A percentile compares a stretch with the other conserved stretches of the same genome.
Conservation (phyloP, 371 early-diverging fungal species). For the Quaeritorhiza haematococci region DNA sequence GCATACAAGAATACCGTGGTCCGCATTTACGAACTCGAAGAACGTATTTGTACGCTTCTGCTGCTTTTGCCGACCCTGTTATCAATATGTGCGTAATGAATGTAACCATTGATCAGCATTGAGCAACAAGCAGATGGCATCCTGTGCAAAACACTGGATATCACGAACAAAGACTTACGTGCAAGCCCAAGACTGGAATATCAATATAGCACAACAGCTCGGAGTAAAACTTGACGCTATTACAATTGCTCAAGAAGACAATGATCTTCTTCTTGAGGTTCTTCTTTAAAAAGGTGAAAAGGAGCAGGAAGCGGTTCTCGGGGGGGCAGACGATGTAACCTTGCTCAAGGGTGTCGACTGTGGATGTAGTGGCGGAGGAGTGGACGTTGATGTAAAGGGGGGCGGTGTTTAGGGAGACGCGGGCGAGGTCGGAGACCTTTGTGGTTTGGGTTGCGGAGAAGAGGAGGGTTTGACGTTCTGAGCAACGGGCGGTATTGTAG, state of each 20-base stretch:
- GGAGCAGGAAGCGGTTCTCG: conserved; percentile 84
- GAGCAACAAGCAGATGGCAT: not conserved
- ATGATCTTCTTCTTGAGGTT: conserved; percentile 90
- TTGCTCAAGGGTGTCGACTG: conserved; percentile 92
- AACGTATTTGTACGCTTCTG: conserved; percentile 93
- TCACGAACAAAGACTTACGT: conserved; percentile 47
- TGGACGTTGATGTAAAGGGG: conserved; percentile 96
- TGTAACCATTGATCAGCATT: not conserved
- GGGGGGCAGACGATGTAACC: conserved; percentile 91
- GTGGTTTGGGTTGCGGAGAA: conserved; percentile 99
- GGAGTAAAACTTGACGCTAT: conserved; percentile 91
- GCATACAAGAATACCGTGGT: conserved; percentile 84
- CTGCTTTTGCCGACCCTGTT: conserved; percentile 85
- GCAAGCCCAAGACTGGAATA: conserved; percentile 91
- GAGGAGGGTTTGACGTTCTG: conserved; percentile 89
- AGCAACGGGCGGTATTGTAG: conserved; percentile 22
- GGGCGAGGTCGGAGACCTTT: conserved; percentile 93
- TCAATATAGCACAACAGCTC: conserved; percentile 95
- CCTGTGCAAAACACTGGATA: not conserved
- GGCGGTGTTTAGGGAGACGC: conserved; percentile 84
- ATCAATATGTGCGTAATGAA: not conserved
- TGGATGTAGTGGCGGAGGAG: conserved; percentile 82
- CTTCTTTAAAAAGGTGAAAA: conserved; percentile 91
- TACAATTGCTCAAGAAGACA: conserved; percentile 94
- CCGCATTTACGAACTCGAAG: conserved; percentile 92